Base-by-base conservation (phyloP, 2,329 filamentous ascomycete genomes). In the Talaromyces sp. region DNA sequence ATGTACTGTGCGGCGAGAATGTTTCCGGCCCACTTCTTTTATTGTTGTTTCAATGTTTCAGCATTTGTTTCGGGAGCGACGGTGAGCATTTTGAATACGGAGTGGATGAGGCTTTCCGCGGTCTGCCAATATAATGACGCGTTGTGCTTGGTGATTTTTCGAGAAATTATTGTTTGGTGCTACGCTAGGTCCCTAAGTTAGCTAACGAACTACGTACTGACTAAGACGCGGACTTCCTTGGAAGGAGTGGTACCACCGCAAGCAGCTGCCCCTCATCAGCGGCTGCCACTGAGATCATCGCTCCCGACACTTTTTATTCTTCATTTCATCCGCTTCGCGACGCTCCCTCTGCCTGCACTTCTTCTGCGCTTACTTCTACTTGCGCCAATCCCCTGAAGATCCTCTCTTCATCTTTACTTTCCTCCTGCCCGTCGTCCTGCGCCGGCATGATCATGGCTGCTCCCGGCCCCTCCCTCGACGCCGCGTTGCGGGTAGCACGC, bases 401-500 rank as follows among this genome's bases (percentile, higher is more conserved):
- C 27, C 39, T 66, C 33, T 50, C 56, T n/a, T 35, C 54, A 10
- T 52, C 49, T 52, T 52, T 10, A 6, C 15, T n/a, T 10, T 10
- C 27, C 47, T 54, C 31, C 31, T 37, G 5, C 35, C 5, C 27
- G 27, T 37, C 35, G 2, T 13, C 47, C 39, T 10, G 41, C n/a
- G 57, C 52, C 50, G 31, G 19, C 45, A 59, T 64, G 39, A 65
- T 41, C 37, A 67, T 67, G 66, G 39, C 66, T 67, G 45, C 63
- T 19, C 73, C 77, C 54, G 71, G 73, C 62, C 68, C 74, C 41
- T 68, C 89, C 67, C 77, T 85, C 69, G 85, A 88, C 68, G 90
- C 94, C 80, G 92, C 93, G 66, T 88, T 89, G 84, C 87, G 87
- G 74, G 87, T 97, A 73, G 90, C 91, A 72, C 86, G 86, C 71